Evolutionary conservation across 306 rosid genomes (phyloP).

Genomic region (Vigna trinervia): DNA sequence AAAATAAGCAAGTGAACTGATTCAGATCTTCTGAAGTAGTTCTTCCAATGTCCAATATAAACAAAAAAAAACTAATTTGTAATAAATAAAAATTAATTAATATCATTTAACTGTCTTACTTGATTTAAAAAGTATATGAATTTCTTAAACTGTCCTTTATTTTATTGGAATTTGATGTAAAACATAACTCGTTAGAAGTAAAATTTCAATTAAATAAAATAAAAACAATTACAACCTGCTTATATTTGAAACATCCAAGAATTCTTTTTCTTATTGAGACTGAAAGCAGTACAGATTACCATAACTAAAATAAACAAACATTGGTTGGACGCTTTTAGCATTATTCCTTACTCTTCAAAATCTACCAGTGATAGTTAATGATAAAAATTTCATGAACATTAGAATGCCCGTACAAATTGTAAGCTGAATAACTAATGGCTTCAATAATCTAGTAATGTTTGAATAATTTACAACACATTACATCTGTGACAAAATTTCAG

Average conservation of each 20-base stretch:
- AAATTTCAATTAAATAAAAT: too few relatives aligned
- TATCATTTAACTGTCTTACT: too few relatives aligned
- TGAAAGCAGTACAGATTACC: neutral
- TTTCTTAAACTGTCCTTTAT: too few relatives aligned
- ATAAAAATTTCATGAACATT: slow-evolving; percentile 28
- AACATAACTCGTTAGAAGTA: too few relatives aligned
- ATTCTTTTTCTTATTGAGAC: too few relatives aligned
- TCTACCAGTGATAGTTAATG: neutral
- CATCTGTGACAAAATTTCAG: slow-evolving; percentile 28
- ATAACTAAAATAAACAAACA: neutral
- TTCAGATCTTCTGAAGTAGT: neutral
- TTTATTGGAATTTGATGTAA: too few relatives aligned
- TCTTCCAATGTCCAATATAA: too few relatives aligned
- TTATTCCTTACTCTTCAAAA: neutral
- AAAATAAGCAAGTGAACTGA: neutral
- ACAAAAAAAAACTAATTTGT: too few relatives aligned
- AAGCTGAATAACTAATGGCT: neutral
- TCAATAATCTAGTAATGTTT: slow-evolving; percentile 25
- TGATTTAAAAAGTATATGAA: too few relatives aligned
- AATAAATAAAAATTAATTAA: too few relatives aligned
- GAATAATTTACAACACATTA: slow-evolving; percentile 34
- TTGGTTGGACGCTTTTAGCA: neutral
- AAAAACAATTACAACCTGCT: too few relatives aligned
- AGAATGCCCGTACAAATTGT: neutral
- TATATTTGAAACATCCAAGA: too few relatives aligned